These are phyloP conservation scores for Candida orba DNA, from an alignment of 805 yeast genomes.

Conservation along the genomic window DNA sequence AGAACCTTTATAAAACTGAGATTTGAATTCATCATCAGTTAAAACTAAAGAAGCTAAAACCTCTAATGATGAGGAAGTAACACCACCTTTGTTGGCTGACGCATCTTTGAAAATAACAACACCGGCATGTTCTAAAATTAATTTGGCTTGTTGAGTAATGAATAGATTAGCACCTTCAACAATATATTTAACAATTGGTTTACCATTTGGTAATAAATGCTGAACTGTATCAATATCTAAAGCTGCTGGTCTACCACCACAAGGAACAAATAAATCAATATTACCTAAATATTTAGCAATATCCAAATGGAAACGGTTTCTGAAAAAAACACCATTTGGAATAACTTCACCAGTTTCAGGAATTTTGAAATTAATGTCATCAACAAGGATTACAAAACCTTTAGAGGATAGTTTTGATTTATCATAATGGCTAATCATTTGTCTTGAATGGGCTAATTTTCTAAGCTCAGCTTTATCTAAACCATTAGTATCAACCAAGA, in stretches of 20 bases:
- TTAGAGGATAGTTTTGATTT: slow-evolving; percentile 53
- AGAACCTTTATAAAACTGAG: slow-evolving; percentile 67
- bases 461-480: slow-evolving; percentile 71
- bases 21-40: slow-evolving; percentile 74
- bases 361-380: slow-evolving; percentile 69
- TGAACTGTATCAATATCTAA: slow-evolving; percentile 80
- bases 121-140: slow-evolving; percentile 81
- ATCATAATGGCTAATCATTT: slow-evolving; percentile 68
- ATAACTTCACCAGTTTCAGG: slow-evolving; percentile 67
- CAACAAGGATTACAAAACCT: slow-evolving; percentile 82
- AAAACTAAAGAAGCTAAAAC: slow-evolving; percentile 91
- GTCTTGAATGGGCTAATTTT: slow-evolving; percentile 71
- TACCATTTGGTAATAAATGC: slow-evolving; percentile 68
- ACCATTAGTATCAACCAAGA: slow-evolving; percentile 86
- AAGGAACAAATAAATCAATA: slow-evolving; percentile 87
- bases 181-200: slow-evolving; percentile 71
- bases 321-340: slow-evolving; percentile 79
- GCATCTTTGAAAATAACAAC: slow-evolving; percentile 89
- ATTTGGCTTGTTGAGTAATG: slow-evolving; percentile 89
- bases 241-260: slow-evolving; percentile 98
- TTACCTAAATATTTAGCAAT: slow-evolving; percentile 55
- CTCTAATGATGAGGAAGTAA: slow-evolving; percentile 91
- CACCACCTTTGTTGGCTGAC: slow-evolving; percentile 97
- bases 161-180: slow-evolving; percentile 98
- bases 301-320: slow-evolving; percentile 84